Conservation (phyloP, 805 yeast genomes). For the Candida gorgasii region DNA sequence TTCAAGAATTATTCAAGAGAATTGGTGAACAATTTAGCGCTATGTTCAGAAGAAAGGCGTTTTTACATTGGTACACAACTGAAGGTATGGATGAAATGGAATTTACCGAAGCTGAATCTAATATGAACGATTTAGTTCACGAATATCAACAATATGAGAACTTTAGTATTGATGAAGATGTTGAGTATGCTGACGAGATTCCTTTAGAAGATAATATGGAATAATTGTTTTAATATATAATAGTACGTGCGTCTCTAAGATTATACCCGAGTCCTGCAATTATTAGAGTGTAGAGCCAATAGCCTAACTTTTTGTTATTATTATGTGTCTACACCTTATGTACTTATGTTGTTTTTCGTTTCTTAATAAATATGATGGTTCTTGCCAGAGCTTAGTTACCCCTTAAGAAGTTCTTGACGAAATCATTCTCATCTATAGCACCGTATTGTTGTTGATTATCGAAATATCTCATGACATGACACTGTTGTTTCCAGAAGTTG, state of each 20-base stretch:
- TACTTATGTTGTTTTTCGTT: too few relatives aligned
- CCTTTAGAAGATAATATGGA: conserved; percentile 56
- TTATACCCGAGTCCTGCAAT: too few relatives aligned
- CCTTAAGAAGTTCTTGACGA: conserved; percentile 72
- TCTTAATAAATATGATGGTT: too few relatives aligned
- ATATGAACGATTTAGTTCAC: conserved; percentile 83
- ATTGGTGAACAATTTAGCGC: conserved; percentile 87
- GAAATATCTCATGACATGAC: conserved; percentile 81
- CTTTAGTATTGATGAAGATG: conserved; percentile 73
- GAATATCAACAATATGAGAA: conserved; percentile 93
- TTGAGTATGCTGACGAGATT: conserved; percentile 67
- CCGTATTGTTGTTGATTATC: conserved; percentile 62
- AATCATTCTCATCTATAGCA: conserved; percentile 56
- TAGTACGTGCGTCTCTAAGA: neutral
- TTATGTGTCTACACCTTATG: neutral
- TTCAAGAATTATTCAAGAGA: conserved; percentile 87
- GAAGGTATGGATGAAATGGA: conserved; percentile 98
- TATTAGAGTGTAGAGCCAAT: too few relatives aligned
- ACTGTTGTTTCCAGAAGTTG: conserved; percentile 88
- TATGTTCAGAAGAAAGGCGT: conserved; percentile 92
- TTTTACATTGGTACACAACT: conserved; percentile 93
- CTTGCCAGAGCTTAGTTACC: conserved; percentile 38
- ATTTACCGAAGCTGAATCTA: conserved; percentile 90
- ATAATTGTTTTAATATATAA: conserved; percentile 18
- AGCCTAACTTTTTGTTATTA: too few relatives aligned